A percentile compares a stretch with the other conserved stretches of the same genome.
Evolutionary conservation across 495 filamentous ascomycete genomes (phyloP).

Genomic region (Lichenothelia convexa): DNA sequence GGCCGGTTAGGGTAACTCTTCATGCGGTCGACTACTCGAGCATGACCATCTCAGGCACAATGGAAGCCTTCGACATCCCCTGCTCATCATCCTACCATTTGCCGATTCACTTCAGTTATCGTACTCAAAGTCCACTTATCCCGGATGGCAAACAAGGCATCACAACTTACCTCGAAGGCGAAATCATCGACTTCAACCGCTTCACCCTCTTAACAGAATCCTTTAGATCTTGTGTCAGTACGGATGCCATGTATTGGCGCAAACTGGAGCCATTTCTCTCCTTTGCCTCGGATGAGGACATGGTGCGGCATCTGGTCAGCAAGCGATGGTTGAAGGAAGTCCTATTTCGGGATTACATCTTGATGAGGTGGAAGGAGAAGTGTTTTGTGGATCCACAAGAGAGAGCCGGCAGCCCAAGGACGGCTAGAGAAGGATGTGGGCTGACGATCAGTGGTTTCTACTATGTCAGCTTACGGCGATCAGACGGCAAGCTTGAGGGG

Average conservation of each 20-base stretch:
- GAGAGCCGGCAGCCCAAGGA: neutral
- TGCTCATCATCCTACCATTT: slow-evolving; percentile 2
- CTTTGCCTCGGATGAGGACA: slow-evolving; percentile 31
- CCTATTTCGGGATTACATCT: slow-evolving; percentile 41
- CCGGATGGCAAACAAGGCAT: slow-evolving; percentile 42
- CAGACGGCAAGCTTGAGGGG: slow-evolving; percentile 45
- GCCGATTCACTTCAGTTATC: neutral
- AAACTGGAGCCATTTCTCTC: slow-evolving; percentile 46
- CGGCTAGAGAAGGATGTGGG: slow-evolving; percentile 20
- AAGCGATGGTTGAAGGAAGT: slow-evolving; percentile 34
- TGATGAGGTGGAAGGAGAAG: slow-evolving; percentile 70
- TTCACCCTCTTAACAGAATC: slow-evolving; percentile 51
- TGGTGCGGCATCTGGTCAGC: slow-evolving; percentile 39
- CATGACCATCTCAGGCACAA: slow-evolving; percentile 54
- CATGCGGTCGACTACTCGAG: slow-evolving; percentile 44
- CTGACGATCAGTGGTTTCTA: slow-evolving; percentile 65
- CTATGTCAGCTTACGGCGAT: slow-evolving; percentile 45
- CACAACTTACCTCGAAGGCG: slow-evolving; percentile 56
- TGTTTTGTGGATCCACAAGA: slow-evolving; percentile 41
- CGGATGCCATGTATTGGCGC: slow-evolving; percentile 54
- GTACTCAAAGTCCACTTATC: slow-evolving; percentile 7
- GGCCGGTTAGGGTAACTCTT: slow-evolving; percentile 58
- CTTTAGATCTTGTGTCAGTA: slow-evolving; percentile 39
- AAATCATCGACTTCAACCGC: slow-evolving; percentile 56
- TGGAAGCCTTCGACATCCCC: slow-evolving; percentile 65